phyloP scores from a whole-genome alignment of 208 protist genomes.

The Acanthamoeba healyi region DNA sequence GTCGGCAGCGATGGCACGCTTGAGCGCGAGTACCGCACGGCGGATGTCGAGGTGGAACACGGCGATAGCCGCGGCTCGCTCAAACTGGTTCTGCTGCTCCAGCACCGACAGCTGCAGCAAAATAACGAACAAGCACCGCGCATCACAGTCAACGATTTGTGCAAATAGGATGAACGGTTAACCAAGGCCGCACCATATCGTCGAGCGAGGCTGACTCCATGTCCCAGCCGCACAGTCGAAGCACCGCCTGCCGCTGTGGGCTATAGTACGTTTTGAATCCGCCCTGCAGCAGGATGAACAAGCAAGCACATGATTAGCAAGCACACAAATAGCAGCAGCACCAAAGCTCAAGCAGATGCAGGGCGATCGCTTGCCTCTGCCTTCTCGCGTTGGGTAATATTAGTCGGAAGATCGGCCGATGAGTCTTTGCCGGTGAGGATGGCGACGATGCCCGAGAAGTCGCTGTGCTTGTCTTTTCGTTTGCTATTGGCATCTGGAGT shows the following conservation, averaged over 20 bases:
- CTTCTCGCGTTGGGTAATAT: slow-evolving; percentile 26
- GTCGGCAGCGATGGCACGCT: slow-evolving; percentile 43
- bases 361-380: not conserved
- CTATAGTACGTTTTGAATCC: slow-evolving; percentile 35
- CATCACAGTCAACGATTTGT: too few relatives aligned
- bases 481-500: slow-evolving; percentile 2
- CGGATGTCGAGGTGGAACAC: slow-evolving; percentile 85
- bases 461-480: slow-evolving; percentile 42
- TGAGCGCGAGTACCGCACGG: slow-evolving; percentile 76
- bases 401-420: not conserved
- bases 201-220: slow-evolving; percentile 47
- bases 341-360: too few relatives aligned
- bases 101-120: slow-evolving; percentile 51
- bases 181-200: slow-evolving; percentile 43
- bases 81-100: slow-evolving; percentile 79
- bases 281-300: not conserved
- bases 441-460: slow-evolving; percentile 22
- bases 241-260: not conserved
- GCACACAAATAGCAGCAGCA: not conserved
- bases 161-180: too few relatives aligned
- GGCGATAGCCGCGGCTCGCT: slow-evolving; percentile 78
- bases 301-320: not conserved
- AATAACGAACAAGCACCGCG: too few relatives aligned
- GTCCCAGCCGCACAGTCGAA: slow-evolving; percentile 67
- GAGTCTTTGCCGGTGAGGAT: not conserved